Evolutionary conservation across 345 rosid genomes (phyloP), one percentile per base, ranked within the genome.

Genomic region (Melaleuca quinquenervia): DNA sequence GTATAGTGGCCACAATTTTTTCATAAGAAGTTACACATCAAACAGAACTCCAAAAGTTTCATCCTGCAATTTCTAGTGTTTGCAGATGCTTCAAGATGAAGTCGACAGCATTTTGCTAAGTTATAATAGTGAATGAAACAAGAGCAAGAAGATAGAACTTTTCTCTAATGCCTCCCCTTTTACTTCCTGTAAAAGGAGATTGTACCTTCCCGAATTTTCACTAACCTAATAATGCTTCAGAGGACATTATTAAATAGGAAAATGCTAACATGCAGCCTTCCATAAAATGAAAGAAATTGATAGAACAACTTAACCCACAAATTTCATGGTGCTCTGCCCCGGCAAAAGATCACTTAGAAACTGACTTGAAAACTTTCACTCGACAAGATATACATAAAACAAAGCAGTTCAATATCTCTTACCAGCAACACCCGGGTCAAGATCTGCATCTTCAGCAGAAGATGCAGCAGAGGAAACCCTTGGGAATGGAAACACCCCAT

Each of bases 381-480:
- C 26, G 7, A 11, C 24, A 29, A 82, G 9, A 50, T 36, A 44
- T 44, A 45, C 26, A 29, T n/a, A 50, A 56, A 11, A 70, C 55
- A 53, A 75, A 18, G 80, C 13, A 41, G 56, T 44, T 20, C 5
- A 18, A 3, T 49, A 64, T 22, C 48, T 76, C 94, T 90, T 78
- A 96, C 99, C 98, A 85, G 95, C 94, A 87, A 95, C 85, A 83
- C 88, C 83, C 56, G 98, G 97, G 86, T 96, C 98, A 86, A 96
- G 90, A 84, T 94, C 95, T 50, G 98, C 93, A 85, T 93, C 94
- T 84, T 95, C 99, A 6, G 94, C 98, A 64, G 98, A 92, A 89
- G 98, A 98, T 6, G 96, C 88, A 87, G 99, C 94, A 85, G 93
- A 96, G 50, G 99, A 96, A 87, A 96, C 98, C 89, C 98, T 90